Conservation (phyloP, 371 early-diverging fungal species). For the Rhizopus arrhizus region DNA sequence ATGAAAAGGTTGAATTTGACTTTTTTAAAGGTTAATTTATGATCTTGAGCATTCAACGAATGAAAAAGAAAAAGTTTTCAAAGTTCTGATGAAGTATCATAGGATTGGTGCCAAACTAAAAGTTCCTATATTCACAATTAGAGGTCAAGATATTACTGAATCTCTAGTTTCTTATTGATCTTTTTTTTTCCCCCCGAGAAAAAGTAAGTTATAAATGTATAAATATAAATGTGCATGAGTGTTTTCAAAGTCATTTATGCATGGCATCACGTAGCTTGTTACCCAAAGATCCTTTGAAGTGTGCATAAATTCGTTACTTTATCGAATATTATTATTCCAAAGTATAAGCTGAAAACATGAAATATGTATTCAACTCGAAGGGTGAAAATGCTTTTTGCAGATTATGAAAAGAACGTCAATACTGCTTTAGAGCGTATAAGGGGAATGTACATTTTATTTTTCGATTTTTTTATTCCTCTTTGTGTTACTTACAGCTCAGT, state of each 20-base stretch:
- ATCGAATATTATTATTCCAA: conserved; percentile 57
- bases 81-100: conserved; percentile 44
- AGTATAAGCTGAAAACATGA: conserved; percentile 34
- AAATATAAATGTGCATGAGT: background rate
- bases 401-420: conserved; percentile 21
- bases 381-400: conserved; percentile 30
- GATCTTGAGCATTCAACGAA: no score
- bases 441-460: background rate
- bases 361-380: conserved; percentile 23
- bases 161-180: conserved; percentile 47
- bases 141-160: conserved; percentile 48
- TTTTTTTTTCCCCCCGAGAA: conserved; percentile 47
- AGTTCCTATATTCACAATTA: conserved; percentile 49
- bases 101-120: conserved; percentile 51
- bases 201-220: conserved; percentile 35
- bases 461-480: background rate
- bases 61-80: no score
- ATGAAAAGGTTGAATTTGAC: conserved; percentile 59
- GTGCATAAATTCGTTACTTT: conserved; percentile 57
- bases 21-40: conserved; percentile 31
- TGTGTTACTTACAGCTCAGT: conserved; percentile 24
- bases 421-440: conserved; percentile 33
- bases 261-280: conserved; percentile 29
- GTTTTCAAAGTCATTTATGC: conserved; percentile 1
- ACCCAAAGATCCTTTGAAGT: conserved; percentile 47